Conservation (phyloP, 257 asterid genomes). For the Solanum ossicruentum region DNA sequence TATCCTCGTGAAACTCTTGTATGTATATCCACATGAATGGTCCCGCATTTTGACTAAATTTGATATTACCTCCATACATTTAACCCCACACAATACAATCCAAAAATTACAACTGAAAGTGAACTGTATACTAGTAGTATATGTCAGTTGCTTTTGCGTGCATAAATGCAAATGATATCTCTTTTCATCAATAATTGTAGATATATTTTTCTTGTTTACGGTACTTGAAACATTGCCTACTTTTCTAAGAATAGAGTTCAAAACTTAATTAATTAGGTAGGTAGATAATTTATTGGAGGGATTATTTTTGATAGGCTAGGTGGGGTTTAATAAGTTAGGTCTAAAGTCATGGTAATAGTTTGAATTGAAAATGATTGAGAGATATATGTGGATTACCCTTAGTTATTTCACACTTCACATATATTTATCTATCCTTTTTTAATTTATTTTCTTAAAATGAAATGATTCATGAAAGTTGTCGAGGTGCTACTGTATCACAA, state of each 20-base stretch:
- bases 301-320: neutral
- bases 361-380: neutral
- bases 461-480: neutral
- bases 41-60: neutral
- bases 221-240: neutral
- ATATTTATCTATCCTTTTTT: neutral
- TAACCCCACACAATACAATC: neutral
- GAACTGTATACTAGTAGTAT: neutral
- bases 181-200: neutral
- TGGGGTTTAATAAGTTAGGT: neutral
- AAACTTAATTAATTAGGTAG: neutral
- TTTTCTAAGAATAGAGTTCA: neutral
- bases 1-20: neutral
- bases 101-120: neutral
- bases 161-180: neutral
- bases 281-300: neutral
- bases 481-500: neutral
- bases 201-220: neutral
- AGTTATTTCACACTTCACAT: neutral
- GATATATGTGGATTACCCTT: neutral
- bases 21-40: neutral
- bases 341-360: neutral
- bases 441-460: neutral
- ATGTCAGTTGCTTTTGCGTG: neutral
- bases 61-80: neutral